Base-by-base conservation (phyloP, 352 stramenopile species). In the Phytopythium cucurbitacearum region DNA sequence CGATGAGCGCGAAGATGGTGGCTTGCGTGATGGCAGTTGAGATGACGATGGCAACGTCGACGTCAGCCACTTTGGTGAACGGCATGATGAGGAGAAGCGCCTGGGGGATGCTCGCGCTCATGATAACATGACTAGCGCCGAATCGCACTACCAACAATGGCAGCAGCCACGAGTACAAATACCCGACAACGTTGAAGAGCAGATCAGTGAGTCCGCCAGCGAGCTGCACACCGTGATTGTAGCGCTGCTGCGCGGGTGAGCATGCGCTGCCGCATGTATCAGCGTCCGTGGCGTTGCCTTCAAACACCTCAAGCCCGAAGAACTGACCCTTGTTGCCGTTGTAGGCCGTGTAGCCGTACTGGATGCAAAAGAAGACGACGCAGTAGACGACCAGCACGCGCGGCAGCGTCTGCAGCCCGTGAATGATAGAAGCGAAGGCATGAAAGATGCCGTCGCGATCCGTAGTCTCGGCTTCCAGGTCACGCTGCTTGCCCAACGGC, bases 261-360 rank as follows among this genome's bases (percentile, higher is more conserved):
- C 48, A 54, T 4, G 37, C 16, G 5, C 54, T 55, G 21, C 48
- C 56, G 40, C 77, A 88, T 7, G 62, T 53, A 43, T 85, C 73
- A 11, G 77, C 77, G 7, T 67, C 68, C 0, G 55, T 69, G 4
- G 77, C 64, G 33, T 76, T 68, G 3, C 77, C 77, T 7, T 51
- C 60, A n/a, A 72, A 79, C 8, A 88, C 77, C 44, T 77, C 67
- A 16, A 84, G 65, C 2, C 75, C 74, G 35, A 85, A 88, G 48
- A 85, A 86, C 46, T 86, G 74, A 0, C 74, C 72, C 48, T 86
- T 88, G 56, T 75, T 80, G 46, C 72, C 72, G 42, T 83, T 83
- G 58, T 88, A 88, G 3, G 74, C 67, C 8, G 72, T 85, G 53
- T 74, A 83, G 3, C 77, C 77, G 53, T 76, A 88, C 56, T 80